Base-by-base conservation (phyloP, 2,329 filamentous ascomycete species). In the Grosmannia clavigera region DNA sequence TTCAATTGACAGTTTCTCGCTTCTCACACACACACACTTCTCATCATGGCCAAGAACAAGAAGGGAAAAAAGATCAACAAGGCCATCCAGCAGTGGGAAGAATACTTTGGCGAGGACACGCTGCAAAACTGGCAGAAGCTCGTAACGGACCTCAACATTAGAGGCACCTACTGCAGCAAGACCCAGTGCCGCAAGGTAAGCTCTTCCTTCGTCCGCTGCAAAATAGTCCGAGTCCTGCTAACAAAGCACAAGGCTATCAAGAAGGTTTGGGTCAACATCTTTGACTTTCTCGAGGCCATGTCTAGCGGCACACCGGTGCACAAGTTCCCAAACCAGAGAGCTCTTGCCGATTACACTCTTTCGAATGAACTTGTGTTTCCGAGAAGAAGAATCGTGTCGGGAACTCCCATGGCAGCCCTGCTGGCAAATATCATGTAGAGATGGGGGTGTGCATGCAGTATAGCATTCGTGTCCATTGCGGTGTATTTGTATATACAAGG, bases 221-320 rank as follows among this genome's bases (percentile, higher is more conserved):
- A 31, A 29, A 12, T 25, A 9, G 22, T 55, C 35, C n/a, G 3
- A 33, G 29, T 29, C 9, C n/a, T 38, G 40, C 55, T 29, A 12
- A 57, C 12, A 22, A 29, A 48, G 2, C 19, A 22, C 16, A 11
- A 33, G 19, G 43, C 9, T 27, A 19, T 80, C 2, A 65, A 65
- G n/a, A 63, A 55, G 0, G 68, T 79, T 5, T 73, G 74, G 66
- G 71, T 81, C 61, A 81, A 81, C 61, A 80, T 81, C 46, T 62
- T 62, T 33, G 78, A 81, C 66, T 76, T 81, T 60, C 66, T 81
- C 7, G 63, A 68, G 0, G 73, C 71, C 11, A 59, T 72, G 29
- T 59, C 65, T 6, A 63, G 61, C 2, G 63, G 64, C 11, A 33
- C 3, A 1, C 5, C 55, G 0, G 69, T 76, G 3, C 62, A 19